These are phyloP conservation scores for Cercospora sp. DNA, from an alignment of 2,329 filamentous ascomycete species.

Conservation along the genomic window DNA sequence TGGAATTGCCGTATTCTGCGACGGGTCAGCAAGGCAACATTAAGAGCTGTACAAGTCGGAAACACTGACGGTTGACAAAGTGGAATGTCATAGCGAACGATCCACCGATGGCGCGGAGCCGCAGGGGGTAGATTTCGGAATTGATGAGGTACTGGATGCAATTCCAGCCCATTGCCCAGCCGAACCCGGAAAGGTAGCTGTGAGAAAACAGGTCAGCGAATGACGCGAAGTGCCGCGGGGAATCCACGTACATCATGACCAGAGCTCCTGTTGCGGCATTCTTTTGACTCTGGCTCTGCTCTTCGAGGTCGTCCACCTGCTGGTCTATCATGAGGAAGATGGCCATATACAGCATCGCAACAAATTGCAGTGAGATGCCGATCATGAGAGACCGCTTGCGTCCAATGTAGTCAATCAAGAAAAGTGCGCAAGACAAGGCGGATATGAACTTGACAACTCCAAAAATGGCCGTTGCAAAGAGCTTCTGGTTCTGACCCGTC, in stretches of 20 bases:
- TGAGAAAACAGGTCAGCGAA: background rate
- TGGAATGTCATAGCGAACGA: constrained; percentile 75
- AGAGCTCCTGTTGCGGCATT: constrained; percentile 66
- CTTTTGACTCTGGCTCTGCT: constrained; percentile 53
- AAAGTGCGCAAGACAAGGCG: constrained; percentile 68
- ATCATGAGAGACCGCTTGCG: constrained; percentile 60
- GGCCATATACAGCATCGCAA: constrained; percentile 57
- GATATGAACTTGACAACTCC: constrained; percentile 71
- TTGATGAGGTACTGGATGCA: constrained; percentile 70
- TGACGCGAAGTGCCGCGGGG: background rate
- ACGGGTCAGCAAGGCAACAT: background rate
- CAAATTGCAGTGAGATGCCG: constrained; percentile 37
- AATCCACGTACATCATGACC: constrained; percentile 41
- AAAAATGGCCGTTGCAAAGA: constrained; percentile 74
- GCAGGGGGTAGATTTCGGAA: constrained; percentile 73
- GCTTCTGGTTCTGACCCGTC: constrained; percentile 64
- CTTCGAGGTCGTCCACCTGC: constrained; percentile 52
- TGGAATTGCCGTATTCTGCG: constrained; percentile 65
- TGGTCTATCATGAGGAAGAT: constrained; percentile 60
- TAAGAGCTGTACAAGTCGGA: background rate
- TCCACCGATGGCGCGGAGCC: constrained; percentile 69
- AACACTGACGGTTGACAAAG: constrained; percentile 58
- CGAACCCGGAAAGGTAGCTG: constrained; percentile 58
- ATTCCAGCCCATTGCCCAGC: constrained; percentile 59
- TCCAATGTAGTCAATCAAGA: constrained; percentile 77